Base-by-base conservation (phyloP, 164 flowering plant genomes). In the Euptelea pleiosperma region DNA sequence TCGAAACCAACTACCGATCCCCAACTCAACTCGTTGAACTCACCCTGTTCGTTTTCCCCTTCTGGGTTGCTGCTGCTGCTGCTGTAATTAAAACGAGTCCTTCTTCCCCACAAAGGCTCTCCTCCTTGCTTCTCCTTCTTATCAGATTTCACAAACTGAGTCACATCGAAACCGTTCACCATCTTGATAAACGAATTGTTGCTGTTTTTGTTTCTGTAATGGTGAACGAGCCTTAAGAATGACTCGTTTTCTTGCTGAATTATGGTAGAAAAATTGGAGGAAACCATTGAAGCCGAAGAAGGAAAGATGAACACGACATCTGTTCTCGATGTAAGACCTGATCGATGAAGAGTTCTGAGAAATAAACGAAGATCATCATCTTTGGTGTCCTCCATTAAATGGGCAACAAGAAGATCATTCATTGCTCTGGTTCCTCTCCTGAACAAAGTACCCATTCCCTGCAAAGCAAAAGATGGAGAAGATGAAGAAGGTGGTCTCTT, bases 1-100 rank as follows among this genome's bases (percentile, higher is more conserved):
- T 81, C 91, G 33, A 92, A 92, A 12, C 96, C 83, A 62, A 89
- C 82, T 9, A 92, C 76, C 52, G 98, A 92, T 3, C 98, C 98
- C 50, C 77, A 82, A 70, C 66, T 84, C 72, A 66, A 19, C 71
- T 65, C 76, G 62, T 68, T 69, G 51, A 46, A 67, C 80, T 75
- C 79, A 29, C 37, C 47, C 12, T 21, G 33, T 26, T 16, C 33
- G 15, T n/a, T 15, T 24, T 52, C 69, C 12, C 42, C 33, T 4
- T 42, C 73, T 11, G 72, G 48, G 22, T 28, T 65, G 19, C 45
- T 77, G 30, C 15, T 40, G 53, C 57, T 75, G 28, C 24, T 18
- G 18, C 31, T 41, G 10, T 34, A 19, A 3, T 65, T 46, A 2
- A n/a, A n/a, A n/a, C n/a, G 35, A 22, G 2, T 58, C 48, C 49